phyloP scores from a whole-genome alignment of 768 basidiomycete species.

The Pulveroboletus frians region DNA sequence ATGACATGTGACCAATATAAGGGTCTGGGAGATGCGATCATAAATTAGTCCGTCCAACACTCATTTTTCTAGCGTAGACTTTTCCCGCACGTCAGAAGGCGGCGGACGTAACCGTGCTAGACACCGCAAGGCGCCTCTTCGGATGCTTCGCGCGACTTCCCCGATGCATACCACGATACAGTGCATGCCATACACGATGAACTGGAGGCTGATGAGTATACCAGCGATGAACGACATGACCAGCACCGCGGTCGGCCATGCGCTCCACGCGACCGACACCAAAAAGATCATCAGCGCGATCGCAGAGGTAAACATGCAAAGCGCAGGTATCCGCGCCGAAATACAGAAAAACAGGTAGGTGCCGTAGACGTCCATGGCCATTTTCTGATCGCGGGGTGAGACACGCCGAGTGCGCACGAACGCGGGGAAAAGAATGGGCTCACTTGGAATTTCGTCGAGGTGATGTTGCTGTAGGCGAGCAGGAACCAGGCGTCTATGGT shows the following conservation, averaged over 20 bases:
- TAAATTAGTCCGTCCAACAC: neutral
- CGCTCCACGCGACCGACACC: slow-evolving; percentile 53
- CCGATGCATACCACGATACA: slow-evolving; percentile 15
- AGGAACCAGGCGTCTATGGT: slow-evolving; percentile 62
- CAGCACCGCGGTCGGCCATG: slow-evolving; percentile 60
- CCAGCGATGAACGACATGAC: slow-evolving; percentile 56
- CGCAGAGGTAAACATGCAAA: slow-evolving; percentile 55
- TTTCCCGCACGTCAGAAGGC: slow-evolving; percentile 9
- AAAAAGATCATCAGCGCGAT: slow-evolving; percentile 58
- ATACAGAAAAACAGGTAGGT: slow-evolving; percentile 67
- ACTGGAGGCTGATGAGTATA: slow-evolving; percentile 57
- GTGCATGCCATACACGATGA: slow-evolving; percentile 51
- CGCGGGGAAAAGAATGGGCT: slow-evolving; percentile 10
- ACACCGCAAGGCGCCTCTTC: slow-evolving; percentile 13
- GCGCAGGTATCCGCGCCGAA: slow-evolving; percentile 55
- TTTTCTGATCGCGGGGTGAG: slow-evolving; percentile 11
- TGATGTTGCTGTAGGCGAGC: slow-evolving; percentile 53
- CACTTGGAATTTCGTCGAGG: slow-evolving; percentile 50
- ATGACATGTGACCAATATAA: neutral
- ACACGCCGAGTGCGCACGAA: no score
- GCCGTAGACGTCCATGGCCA: slow-evolving; percentile 49
- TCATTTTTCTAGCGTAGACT: slow-evolving; percentile 1
- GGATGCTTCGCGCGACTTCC: slow-evolving; percentile 2
- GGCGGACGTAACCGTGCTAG: slow-evolving; percentile 10
- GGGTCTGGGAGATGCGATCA: neutral